A percentile compares a stretch with the other conserved stretches of the same genome.
These are phyloP conservation scores for Wallacemonas sp. DNA, from an alignment of 208 protist species.

Conservation along the genomic window DNA sequence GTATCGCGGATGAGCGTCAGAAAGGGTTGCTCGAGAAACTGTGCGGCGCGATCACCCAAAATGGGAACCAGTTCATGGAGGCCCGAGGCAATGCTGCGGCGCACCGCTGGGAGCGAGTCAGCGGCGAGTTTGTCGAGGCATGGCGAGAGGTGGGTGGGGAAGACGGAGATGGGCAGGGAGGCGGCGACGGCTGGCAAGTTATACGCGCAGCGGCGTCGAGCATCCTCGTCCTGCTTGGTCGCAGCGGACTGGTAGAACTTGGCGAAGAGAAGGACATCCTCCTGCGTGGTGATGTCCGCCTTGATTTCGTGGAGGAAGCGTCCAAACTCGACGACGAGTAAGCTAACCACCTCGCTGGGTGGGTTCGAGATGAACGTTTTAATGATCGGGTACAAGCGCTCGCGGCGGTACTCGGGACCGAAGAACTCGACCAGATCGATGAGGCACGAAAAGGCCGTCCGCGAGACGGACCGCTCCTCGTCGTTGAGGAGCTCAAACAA, in stretches of 20 bases:
- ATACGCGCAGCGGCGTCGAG: slow-evolving; percentile 81
- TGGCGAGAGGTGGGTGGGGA: slow-evolving; percentile 58
- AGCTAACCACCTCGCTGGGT: slow-evolving; percentile 78
- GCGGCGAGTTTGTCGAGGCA: slow-evolving; percentile 63
- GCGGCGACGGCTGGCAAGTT: slow-evolving; percentile 89
- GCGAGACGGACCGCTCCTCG: slow-evolving; percentile 84
- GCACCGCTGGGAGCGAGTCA: slow-evolving; percentile 55
- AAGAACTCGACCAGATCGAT: slow-evolving; percentile 92
- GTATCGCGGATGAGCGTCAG: slow-evolving; percentile 60
- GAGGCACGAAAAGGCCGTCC: slow-evolving; percentile 86
- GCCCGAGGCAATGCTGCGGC: slow-evolving; percentile 72
- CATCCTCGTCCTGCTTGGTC: slow-evolving; percentile 58
- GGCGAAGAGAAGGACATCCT: slow-evolving; percentile 83
- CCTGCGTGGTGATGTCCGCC: slow-evolving; percentile 72
- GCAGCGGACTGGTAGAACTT: slow-evolving; percentile 75
- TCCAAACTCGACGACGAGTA: slow-evolving; percentile 87
- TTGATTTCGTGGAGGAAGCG: slow-evolving; percentile 87
- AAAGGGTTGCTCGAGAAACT: slow-evolving; percentile 69
- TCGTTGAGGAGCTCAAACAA: slow-evolving; percentile 92
- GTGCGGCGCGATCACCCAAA: slow-evolving; percentile 59
- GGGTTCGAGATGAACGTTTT: slow-evolving; percentile 83
- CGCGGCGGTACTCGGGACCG: slow-evolving; percentile 74
- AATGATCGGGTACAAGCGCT: slow-evolving; percentile 89
- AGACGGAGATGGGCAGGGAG: slow-evolving; percentile 78
- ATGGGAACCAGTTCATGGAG: slow-evolving; percentile 86